Evolutionary conservation across 2,329 filamentous ascomycete species (phyloP), one percentile per base, ranked within the genome.

Genomic region (Remersonia thermophila): DNA sequence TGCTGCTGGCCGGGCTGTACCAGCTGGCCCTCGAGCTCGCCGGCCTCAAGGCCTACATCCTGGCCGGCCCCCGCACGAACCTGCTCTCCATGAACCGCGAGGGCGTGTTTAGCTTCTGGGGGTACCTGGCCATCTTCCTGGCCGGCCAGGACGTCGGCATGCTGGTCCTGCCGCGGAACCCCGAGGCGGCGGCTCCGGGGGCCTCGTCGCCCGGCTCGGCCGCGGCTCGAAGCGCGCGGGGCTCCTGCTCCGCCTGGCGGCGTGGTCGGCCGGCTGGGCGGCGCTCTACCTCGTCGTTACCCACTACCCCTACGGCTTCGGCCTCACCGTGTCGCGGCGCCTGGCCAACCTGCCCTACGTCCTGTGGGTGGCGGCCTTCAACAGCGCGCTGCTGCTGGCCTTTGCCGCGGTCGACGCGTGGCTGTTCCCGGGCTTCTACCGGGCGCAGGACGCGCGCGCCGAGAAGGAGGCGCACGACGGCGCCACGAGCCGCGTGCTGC

Each of bases 61-160:
- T 98, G 15, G 75, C 82, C 7, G 86, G 84, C 1, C 83, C 84
- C 5, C 77, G 91, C 4, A 76, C 70, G 0, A 74, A 86, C 50
- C 63, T 94, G 11, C 57, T 98, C 5, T 89, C 84, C 2, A 83
- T 86, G 66, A 98, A 98, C 54, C 73, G 89, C 17, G 91, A 98
- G 57, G 91, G 91, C 0, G 69, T 98, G n/a, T 94, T 89, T 57
- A 94, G 86, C 36, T 94, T 96, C 57, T 61, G 83, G 33, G 91
- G 91, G 4, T 98, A 98, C 54, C 71, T 98, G 31, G 82, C 89
- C 32, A 95, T 98, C 40, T 98, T 95, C 58, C 73, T 98, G 27
- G 77, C 83, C 1, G 91, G 91, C 3, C 85, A 93, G 54, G 81
- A 83, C 28, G 73, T 80, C 13, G 91, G 91, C 33, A 77, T 87